Conservation (phyloP, 495 filamentous ascomycete genomes). For the Penicillium subrubescens region DNA sequence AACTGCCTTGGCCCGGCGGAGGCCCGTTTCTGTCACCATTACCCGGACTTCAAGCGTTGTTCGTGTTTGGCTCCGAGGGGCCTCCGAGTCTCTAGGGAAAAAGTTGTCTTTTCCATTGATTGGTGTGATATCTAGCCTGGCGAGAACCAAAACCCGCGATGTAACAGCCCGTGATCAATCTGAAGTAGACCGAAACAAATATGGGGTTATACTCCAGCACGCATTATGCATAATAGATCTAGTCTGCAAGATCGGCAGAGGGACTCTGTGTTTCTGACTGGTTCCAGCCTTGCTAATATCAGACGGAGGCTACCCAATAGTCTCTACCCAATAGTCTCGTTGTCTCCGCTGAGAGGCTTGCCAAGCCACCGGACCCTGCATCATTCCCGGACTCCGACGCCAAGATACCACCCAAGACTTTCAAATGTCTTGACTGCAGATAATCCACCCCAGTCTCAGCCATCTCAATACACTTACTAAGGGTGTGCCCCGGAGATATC, state of each 20-base stretch:
- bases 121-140: neutral
- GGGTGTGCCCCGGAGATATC: neutral
- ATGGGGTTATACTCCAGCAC: neutral
- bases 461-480: neutral
- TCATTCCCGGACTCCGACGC: slow-evolving; percentile 25
- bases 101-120: neutral
- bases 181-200: neutral
- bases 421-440: slow-evolving; percentile 13
- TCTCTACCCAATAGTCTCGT: neutral
- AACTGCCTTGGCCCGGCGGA: slow-evolving; percentile 32
- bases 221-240: neutral
- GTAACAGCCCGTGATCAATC: slow-evolving; percentile 9
- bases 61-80: neutral
- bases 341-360: neutral
- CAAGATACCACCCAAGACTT: slow-evolving; percentile 28
- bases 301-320: neutral
- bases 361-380: slow-evolving; percentile 19
- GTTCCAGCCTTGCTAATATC: neutral
- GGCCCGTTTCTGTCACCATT: slow-evolving; percentile 14
- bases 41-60: slow-evolving; percentile 4
- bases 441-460: slow-evolving; percentile 8
- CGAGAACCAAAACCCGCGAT: slow-evolving; percentile 9
- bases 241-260: neutral
- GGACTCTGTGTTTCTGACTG: neutral
- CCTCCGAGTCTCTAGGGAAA: neutral